Conservation (phyloP, 305 asterid species). For the Withania somnifera region DNA sequence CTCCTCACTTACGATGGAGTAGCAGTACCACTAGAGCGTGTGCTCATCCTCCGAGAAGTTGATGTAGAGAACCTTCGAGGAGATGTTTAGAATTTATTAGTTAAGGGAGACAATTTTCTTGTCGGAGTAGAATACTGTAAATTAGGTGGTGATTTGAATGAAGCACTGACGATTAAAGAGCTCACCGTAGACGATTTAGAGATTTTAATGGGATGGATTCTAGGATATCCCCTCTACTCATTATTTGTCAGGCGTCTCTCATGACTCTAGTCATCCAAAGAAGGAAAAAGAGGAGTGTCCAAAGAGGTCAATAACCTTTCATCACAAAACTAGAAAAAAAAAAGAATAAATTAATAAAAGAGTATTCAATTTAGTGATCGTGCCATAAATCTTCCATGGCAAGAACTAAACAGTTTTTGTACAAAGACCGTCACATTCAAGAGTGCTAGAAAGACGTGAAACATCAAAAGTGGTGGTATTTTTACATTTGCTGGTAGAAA, state of each 20-base stretch:
- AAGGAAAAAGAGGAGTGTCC: constrained; percentile 87
- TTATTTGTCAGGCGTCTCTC: constrained; percentile 43
- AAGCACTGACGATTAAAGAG: constrained; percentile 31
- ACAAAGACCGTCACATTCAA: not conserved
- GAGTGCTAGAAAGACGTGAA: not conserved
- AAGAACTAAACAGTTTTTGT: not conserved
- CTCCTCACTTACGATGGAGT: constrained; percentile 54
- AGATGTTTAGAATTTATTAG: constrained; percentile 50
- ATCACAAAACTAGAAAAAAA: too few species aligned
- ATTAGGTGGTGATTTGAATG: constrained; percentile 64
- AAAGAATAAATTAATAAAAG: too few species aligned
- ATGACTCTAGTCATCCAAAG: constrained; percentile 77
- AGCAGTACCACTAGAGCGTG: constrained; percentile 41
- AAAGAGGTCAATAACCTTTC: constrained; percentile 95
- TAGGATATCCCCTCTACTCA: constrained; percentile 74
- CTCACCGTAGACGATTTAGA: constrained; percentile 80
- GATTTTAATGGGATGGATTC: constrained; percentile 78
- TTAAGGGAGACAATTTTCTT: constrained; percentile 67
- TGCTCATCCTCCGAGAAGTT: constrained; percentile 66
- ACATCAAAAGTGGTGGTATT: not conserved
- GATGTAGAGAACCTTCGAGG: constrained; percentile 58
- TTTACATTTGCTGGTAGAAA: not conserved
- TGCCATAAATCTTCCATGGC: not conserved
- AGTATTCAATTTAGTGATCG: not conserved
- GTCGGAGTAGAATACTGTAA: constrained; percentile 42